These are phyloP conservation scores for Globisporangium sylvaticum DNA, from an alignment of 352 stramenopile genomes.

Conservation along the genomic window DNA sequence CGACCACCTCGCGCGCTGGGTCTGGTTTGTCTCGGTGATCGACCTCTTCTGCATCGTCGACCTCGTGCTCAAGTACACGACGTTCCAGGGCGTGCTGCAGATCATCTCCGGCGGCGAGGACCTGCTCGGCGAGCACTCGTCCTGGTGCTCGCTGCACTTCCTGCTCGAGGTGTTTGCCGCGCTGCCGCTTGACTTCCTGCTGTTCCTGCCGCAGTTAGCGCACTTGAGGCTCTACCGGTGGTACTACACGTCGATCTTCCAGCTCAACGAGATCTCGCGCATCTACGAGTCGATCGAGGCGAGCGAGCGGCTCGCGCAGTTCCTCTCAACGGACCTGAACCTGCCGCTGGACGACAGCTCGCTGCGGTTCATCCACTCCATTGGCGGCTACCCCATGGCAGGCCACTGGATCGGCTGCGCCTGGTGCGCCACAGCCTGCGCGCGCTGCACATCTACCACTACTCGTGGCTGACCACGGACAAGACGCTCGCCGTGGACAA, in stretches of 20 bases:
- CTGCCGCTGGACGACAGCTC: constrained; percentile 43
- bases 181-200: constrained; percentile 43
- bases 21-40: constrained; percentile 33
- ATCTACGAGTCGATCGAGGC: constrained; percentile 43
- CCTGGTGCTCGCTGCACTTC: constrained; percentile 16
- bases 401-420: constrained; percentile 71
- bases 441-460: constrained; percentile 39
- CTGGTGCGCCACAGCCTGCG: constrained; percentile 54
- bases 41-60: constrained; percentile 56
- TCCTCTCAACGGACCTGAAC: constrained; percentile 48
- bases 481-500: constrained; percentile 49
- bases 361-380: constrained; percentile 47
- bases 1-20: constrained; percentile 22
- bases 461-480: constrained; percentile 51
- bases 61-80: constrained; percentile 47
- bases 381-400: constrained; percentile 45
- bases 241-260: constrained; percentile 55
- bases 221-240: constrained; percentile 28
- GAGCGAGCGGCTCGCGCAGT: constrained; percentile 50
- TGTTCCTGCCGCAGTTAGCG: constrained; percentile 37
- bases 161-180: constrained; percentile 31
- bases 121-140: constrained; percentile 1
- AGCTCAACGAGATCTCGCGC: constrained; percentile 58
- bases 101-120: constrained; percentile 13
- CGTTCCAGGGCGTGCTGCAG: constrained; percentile 43